Conservation (phyloP, 345 rosid genomes). For the Kandelia obovata region DNA sequence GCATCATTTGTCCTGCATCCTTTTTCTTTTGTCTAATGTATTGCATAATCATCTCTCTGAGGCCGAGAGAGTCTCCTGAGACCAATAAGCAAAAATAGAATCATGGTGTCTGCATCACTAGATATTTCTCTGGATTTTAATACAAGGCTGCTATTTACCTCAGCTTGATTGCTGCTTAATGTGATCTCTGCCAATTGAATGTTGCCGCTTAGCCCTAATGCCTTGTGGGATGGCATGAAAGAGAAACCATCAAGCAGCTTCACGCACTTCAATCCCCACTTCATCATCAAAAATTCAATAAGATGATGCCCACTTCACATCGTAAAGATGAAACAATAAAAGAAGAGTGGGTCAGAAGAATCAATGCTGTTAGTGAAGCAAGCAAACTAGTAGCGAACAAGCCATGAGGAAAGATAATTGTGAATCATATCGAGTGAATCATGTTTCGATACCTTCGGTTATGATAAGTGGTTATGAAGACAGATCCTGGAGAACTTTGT, state of each 20-base stretch:
- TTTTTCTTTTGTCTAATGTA: neutral
- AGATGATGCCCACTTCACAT: slow-evolving; percentile 84
- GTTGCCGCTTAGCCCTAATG: slow-evolving; percentile 56
- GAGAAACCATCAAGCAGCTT: slow-evolving; percentile 80
- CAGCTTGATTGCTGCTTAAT: slow-evolving; percentile 26
- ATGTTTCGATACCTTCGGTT: slow-evolving; percentile 59
- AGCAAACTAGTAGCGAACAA: neutral
- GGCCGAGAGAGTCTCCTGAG: no score
- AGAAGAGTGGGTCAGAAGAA: neutral
- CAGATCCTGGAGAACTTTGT: slow-evolving; percentile 61
- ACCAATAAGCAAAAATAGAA: slow-evolving; percentile 8
- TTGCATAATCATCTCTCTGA: no score
- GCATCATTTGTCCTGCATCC: slow-evolving; percentile 15
- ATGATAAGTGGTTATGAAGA: slow-evolving; percentile 84
- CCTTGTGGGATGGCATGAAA: slow-evolving; percentile 71
- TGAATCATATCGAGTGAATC: neutral
- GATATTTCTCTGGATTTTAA: slow-evolving; percentile 1
- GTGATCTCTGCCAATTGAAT: slow-evolving; percentile 74
- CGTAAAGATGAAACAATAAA: slow-evolving; percentile 5
- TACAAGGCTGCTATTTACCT: slow-evolving; percentile 13
- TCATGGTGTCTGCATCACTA: slow-evolving; percentile 5
- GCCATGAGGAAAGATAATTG: neutral
- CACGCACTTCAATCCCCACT: slow-evolving; percentile 78
- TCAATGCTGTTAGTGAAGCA: neutral
- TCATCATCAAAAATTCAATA: slow-evolving; percentile 79